These are phyloP conservation scores for Oxyria digyna DNA, from an alignment of 148 eudicot species.

Conservation along the genomic window DNA sequence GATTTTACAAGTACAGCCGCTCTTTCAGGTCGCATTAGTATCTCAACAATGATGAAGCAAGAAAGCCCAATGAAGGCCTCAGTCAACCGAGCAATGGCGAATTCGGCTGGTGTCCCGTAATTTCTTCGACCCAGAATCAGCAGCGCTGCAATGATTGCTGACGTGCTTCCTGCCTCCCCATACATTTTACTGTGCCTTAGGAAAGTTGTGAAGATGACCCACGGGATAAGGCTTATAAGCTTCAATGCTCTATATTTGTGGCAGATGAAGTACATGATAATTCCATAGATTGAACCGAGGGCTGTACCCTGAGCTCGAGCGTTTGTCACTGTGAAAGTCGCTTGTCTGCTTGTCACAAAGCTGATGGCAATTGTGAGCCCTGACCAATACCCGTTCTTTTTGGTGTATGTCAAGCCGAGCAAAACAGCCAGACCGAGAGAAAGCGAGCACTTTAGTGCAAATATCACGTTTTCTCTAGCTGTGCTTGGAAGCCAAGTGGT, in stretches of 20 bases:
- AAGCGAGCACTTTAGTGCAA: slow-evolving; percentile 43
- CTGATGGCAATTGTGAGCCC: slow-evolving; percentile 50
- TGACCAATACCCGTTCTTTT: slow-evolving; percentile 45
- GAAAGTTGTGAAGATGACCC: slow-evolving; percentile 43
- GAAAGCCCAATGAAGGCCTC: slow-evolving; percentile 44
- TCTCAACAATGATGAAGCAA: slow-evolving; percentile 28
- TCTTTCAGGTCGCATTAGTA: slow-evolving; percentile 31
- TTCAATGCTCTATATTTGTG: slow-evolving; percentile 9
- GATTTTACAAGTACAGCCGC: slow-evolving; percentile 31
- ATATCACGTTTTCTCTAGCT: slow-evolving; percentile 16
- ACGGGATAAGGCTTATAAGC: slow-evolving; percentile 33
- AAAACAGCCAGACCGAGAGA: slow-evolving; percentile 35
- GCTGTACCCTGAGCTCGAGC: slow-evolving; percentile 51
- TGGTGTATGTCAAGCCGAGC: slow-evolving; percentile 35
- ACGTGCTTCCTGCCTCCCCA: slow-evolving; percentile 37
- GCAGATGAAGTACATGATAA: slow-evolving; percentile 33
- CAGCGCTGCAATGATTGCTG: slow-evolving; percentile 43
- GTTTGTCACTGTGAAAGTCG: slow-evolving; percentile 31
- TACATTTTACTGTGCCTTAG: slow-evolving; percentile 42
- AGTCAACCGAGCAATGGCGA: slow-evolving; percentile 35
- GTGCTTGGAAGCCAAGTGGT: slow-evolving; percentile 2
- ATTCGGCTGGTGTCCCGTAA: slow-evolving; percentile 41
- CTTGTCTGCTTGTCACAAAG: slow-evolving; percentile 26
- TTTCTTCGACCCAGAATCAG: slow-evolving; percentile 37
- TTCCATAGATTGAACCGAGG: slow-evolving; percentile 42